A percentile compares a stretch with the other conserved stretches of the same genome.
Conservation (phyloP, 805 yeast genomes). For the Metschnikowia lochheadii region DNA sequence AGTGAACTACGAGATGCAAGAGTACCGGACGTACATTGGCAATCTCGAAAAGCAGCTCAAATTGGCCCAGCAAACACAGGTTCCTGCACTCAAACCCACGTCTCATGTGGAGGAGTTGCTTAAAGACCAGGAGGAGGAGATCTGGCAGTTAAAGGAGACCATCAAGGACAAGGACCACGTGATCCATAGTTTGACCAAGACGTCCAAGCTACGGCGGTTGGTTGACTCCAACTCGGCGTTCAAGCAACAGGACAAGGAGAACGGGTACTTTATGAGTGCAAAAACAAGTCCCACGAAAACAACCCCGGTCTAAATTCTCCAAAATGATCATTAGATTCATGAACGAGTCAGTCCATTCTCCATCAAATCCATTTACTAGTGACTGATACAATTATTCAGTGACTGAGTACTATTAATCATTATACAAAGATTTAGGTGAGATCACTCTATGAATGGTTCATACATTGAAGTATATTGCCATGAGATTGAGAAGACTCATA, state of each 20-base stretch:
- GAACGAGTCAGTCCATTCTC: no score
- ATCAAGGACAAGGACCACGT: slow-evolving; percentile 73
- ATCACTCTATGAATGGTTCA: no score
- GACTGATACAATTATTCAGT: no score
- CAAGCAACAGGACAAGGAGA: neutral
- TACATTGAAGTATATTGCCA: no score
- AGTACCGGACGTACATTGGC: slow-evolving; percentile 53
- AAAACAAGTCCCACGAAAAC: neutral
- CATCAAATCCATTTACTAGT: no score
- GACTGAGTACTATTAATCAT: no score
- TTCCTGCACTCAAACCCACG: neutral
- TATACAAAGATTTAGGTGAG: no score
- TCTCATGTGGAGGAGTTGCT: slow-evolving; percentile 29
- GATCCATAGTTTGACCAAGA: slow-evolving; percentile 66
- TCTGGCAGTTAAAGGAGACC: slow-evolving; percentile 57
- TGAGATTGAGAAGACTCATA: no score
- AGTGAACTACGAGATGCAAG: slow-evolving; percentile 51
- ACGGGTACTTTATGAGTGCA: neutral
- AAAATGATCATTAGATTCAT: neutral
- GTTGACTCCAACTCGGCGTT: slow-evolving; percentile 30
- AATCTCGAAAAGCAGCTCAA: slow-evolving; percentile 56
- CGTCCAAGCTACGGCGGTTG: slow-evolving; percentile 52
- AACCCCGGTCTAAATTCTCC: neutral
- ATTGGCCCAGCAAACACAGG: slow-evolving; percentile 20
- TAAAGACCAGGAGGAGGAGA: slow-evolving; percentile 65